Base-by-base conservation (phyloP, 2,329 filamentous ascomycete genomes). In the Penicillium sp. region DNA sequence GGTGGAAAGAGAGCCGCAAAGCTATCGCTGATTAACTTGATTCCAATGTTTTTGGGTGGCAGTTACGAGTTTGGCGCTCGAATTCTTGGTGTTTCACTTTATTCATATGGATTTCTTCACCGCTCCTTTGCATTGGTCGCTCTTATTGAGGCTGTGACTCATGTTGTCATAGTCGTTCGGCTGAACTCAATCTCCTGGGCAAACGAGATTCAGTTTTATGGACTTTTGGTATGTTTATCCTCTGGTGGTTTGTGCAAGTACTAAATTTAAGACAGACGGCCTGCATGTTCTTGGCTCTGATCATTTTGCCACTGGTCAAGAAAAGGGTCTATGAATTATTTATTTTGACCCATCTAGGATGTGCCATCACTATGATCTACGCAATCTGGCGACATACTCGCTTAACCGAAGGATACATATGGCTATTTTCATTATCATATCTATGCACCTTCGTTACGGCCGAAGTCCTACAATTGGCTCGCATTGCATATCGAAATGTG, bases 241-340 rank as follows among this genome's bases (percentile, higher is more conserved):
- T 11, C 11, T 1, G 10, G 33, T n/a, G 26, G 23, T 2, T 14
- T 31, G 19, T 45, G 21, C 23, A 46, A 46, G n/a, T 47, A 29
- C n/a, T 47, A 19, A 47, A 4, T 1, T 19, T 4, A 35, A 33
- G 33, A 33, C 26, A 60, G 58, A 44, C 54, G 13, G 50, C 43
- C n/a, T 50, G 60, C 51, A 48, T 63, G 37, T 43, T 65, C 4
- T 48, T 61, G 16, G 49, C 60, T 39, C 51, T 63, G 0, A 21
- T 54, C 13, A 23, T 61, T n/a, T 27, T 65, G 7, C 62, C 55
- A 10, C 13, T 63, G 23, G 53, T 65, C 5, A 60, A 53, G 37
- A 63, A 59, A 48, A 46, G 60, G 50, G 55, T 65, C 21, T 65
- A 65, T 23, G 50, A 65, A 44, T 35, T 65, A 14, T 65, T 65